Conservation (phyloP, 2,329 filamentous ascomycete species). For the Hortaea sp. region DNA sequence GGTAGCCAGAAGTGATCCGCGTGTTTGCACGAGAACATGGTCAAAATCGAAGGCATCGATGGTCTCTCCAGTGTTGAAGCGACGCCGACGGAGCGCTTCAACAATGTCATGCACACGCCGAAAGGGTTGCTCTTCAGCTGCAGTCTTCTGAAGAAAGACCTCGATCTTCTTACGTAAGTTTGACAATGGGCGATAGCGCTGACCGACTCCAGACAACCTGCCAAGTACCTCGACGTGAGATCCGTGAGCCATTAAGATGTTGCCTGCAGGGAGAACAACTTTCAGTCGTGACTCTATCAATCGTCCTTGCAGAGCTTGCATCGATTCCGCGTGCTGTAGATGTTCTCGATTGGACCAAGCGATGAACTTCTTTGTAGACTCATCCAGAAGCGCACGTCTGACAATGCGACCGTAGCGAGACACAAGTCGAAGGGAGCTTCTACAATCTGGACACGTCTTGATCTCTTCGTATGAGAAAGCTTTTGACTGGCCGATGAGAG, state of each 20-base stretch:
- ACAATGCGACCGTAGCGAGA: conserved; percentile 54
- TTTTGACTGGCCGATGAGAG: conserved; percentile 27
- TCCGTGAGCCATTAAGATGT: conserved; percentile 3
- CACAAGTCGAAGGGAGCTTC: conserved; percentile 47
- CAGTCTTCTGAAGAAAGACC: conserved; percentile 22
- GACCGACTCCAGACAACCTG: not conserved
- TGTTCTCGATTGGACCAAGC: conserved; percentile 37
- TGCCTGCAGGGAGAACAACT: too few species aligned
- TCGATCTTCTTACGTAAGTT: conserved; percentile 14
- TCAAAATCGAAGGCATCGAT: too few species aligned
- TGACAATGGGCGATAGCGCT: conserved; percentile 3
- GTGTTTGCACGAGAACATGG: too few species aligned
- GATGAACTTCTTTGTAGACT: conserved; percentile 56
- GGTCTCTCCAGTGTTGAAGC: too few species aligned
- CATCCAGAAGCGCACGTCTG: conserved; percentile 50
- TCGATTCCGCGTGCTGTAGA: conserved; percentile 28
- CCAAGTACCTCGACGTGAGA: not conserved
- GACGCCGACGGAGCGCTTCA: conserved; percentile 28
- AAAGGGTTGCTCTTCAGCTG: conserved; percentile 42
- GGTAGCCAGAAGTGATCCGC: too few species aligned
- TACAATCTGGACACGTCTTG: conserved; percentile 50
- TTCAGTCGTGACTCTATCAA: too few species aligned
- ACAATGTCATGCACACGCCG: conserved; percentile 39
- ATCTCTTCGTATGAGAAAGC: conserved; percentile 42
- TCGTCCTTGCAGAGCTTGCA: conserved; percentile 20